phyloP scores from a whole-genome alignment of 2,329 filamentous ascomycete species.

The Scopulariopsis brevicaulis region DNA sequence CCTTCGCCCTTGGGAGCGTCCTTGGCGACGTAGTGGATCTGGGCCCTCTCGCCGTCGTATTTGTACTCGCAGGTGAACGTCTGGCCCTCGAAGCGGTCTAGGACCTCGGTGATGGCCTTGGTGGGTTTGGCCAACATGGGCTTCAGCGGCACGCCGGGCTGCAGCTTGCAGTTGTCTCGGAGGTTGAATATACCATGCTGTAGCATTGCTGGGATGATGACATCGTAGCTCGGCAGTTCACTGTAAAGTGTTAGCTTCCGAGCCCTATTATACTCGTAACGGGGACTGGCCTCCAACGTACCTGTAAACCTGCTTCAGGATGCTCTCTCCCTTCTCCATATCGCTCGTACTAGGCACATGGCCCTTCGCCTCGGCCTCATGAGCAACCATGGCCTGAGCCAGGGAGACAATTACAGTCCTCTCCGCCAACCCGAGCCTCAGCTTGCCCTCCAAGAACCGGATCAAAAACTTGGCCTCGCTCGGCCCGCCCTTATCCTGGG shows the following conservation, averaged over 20 bases:
- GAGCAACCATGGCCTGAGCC: slow-evolving; percentile 75
- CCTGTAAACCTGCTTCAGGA: slow-evolving; percentile 86
- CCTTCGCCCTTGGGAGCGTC: slow-evolving; percentile 61
- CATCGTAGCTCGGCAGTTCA: slow-evolving; percentile 88
- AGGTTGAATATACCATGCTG: slow-evolving; percentile 77
- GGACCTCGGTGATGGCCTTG: slow-evolving; percentile 93
- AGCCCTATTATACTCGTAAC: too few species aligned
- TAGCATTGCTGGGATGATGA: slow-evolving; percentile 83
- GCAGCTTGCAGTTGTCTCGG: slow-evolving; percentile 76
- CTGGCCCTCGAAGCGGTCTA: slow-evolving; percentile 92
- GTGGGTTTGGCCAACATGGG: slow-evolving; percentile 98
- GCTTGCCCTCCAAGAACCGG: slow-evolving; percentile 86
- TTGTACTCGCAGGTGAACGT: slow-evolving; percentile 98
- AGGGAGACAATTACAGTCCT: slow-evolving; percentile 84
- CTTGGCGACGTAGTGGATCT: slow-evolving; percentile 92
- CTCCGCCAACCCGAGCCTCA: slow-evolving; percentile 84
- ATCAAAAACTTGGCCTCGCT: slow-evolving; percentile 94
- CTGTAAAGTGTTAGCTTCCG: slow-evolving; percentile 36
- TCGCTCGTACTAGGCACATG: slow-evolving; percentile 64
- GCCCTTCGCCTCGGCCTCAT: slow-evolving; percentile 64
- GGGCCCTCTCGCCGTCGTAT: slow-evolving; percentile 95
- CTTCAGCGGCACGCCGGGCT: slow-evolving; percentile 88
- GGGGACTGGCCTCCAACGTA: slow-evolving; percentile 20
- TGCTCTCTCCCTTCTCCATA: slow-evolving; percentile 71
- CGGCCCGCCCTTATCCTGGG: slow-evolving; percentile 81